Evolutionary conservation across 345 rosid species (phyloP).

Genomic region (Euphorbia peplus): DNA sequence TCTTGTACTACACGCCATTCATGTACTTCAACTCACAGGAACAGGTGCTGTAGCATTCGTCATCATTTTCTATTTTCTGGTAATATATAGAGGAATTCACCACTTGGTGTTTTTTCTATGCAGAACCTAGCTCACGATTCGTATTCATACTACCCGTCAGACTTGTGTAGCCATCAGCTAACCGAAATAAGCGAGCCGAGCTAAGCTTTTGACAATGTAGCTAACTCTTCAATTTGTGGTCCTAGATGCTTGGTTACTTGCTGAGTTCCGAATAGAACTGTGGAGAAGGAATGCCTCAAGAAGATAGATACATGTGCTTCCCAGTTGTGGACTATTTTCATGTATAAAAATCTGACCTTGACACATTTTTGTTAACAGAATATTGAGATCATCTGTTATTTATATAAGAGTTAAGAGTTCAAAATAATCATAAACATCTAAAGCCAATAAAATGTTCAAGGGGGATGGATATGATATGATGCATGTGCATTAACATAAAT

Average conservation of each 20-base stretch:
- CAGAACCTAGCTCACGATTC: conserved; percentile 90
- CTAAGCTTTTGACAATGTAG: too few relatives aligned
- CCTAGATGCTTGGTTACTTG: not conserved
- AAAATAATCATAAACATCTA: too few relatives aligned
- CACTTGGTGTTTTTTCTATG: conserved; percentile 14
- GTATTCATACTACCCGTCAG: conserved; percentile 32
- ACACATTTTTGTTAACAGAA: not conserved
- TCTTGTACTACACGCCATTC: conserved; percentile 85
- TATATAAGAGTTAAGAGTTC: too few relatives aligned
- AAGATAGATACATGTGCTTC: not conserved
- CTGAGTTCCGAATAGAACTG: not conserved
- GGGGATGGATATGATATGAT: too few relatives aligned
- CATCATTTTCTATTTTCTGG: not conserved
- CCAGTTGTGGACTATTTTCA: not conserved
- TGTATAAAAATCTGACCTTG: not conserved
- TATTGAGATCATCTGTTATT: not conserved
- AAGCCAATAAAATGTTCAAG: too few relatives aligned
- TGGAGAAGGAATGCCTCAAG: not conserved
- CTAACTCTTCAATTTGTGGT: not conserved
- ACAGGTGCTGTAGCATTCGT: conserved; percentile 48
- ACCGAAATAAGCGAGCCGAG: not conserved
- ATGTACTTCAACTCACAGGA: conserved; percentile 93
- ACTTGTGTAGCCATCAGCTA: conserved; percentile 2
- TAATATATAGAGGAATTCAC: not conserved
- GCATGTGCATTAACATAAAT: too few relatives aligned